These are phyloP conservation scores for Ceratocystis huliohia DNA, from an alignment of 2,329 filamentous ascomycete genomes.

Conservation along the genomic window DNA sequence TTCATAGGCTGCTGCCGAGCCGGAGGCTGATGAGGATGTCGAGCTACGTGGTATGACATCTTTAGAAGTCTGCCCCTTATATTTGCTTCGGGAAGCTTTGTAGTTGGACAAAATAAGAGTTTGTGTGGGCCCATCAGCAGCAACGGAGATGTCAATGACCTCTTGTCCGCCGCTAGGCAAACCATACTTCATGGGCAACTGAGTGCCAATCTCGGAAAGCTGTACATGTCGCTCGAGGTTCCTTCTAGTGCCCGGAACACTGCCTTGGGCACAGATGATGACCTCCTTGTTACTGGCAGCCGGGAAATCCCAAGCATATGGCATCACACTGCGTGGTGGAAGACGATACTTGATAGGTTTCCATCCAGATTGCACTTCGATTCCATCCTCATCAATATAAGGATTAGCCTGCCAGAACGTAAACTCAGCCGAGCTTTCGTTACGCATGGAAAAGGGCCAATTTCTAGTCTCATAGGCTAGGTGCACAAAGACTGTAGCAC, in stretches of 20 bases:
- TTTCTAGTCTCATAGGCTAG: conserved; percentile 83
- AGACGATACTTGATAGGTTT: conserved; percentile 83
- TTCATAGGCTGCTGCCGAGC: conserved; percentile 50
- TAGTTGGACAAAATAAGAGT: conserved; percentile 90
- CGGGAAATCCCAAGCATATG: conserved; percentile 98
- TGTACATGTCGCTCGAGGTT: conserved; percentile 77
- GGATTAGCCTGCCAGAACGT: conserved; percentile 93
- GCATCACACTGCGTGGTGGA: conserved; percentile 94
- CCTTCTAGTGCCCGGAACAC: not conserved
- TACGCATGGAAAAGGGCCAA: conserved; percentile 98
- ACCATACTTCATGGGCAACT: conserved; percentile 84
- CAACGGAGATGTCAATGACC: conserved; percentile 93
- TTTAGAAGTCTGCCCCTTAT: conserved; percentile 30
- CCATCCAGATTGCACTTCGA: conserved; percentile 75
- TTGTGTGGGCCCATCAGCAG: conserved; percentile 89
- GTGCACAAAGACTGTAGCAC: conserved; percentile 85
- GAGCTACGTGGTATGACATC: conserved; percentile 7
- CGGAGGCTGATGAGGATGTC: conserved; percentile 27
- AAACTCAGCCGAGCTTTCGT: conserved; percentile 94
- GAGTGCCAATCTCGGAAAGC: conserved; percentile 88
- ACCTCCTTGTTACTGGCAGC: conserved; percentile 94
- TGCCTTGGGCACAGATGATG: conserved; percentile 60
- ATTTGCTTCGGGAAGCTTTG: conserved; percentile 83
- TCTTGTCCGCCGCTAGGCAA: conserved; percentile 57
- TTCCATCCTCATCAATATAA: conserved; percentile 80